Base-by-base conservation (phyloP, 73 alveolate genomes). In the Blepharisma japonicum region DNA sequence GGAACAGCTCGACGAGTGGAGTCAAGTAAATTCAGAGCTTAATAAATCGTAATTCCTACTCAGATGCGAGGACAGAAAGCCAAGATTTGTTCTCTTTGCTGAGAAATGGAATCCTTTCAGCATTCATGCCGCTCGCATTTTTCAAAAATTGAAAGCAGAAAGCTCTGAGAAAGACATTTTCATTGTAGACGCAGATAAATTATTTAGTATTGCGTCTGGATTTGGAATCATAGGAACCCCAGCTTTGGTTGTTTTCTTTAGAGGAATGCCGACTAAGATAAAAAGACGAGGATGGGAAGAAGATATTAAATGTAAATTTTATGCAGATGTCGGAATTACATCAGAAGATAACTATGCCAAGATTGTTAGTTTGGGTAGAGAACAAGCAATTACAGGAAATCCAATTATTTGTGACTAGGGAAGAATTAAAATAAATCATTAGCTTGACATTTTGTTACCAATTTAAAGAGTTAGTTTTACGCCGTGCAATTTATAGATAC, bases 401-500 rank as follows among this genome's bases (percentile, higher is more conserved):
- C 42, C 42, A 32, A 0, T 53, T 53, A 20, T 53, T 20, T 53
- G 67, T 53, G 67, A 53, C 4, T 53, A 53, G 42, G 42, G 3
- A 32, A 32, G 42, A 32, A 32, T 32, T 32, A 32, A 32, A 32
- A 32, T 32, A 32, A 32, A 32, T 32, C 42, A 32, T 32, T 32
- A 32, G 42, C 0, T 1, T 32, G 42, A 32, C 42, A 32, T 1
- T 32, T 32, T 0, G 42, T 32, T 32, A 32, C 42, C 42, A 32
- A 32, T 32, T 32, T 32, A 32, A 32, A 32, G 42, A 32, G 3
- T 32, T 32, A 32, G 42, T 32, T 32, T 32, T 32, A 32, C 42
- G 42, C 42, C 42, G 42, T 32, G 42, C 42, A 32, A 32, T 32
- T 32, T 14, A 82, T 42, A 21, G 87, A 68, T 6, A 82, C 81